Base-by-base conservation (phyloP, 2,329 filamentous ascomycete genomes). In the Xylariaceae sp. region DNA sequence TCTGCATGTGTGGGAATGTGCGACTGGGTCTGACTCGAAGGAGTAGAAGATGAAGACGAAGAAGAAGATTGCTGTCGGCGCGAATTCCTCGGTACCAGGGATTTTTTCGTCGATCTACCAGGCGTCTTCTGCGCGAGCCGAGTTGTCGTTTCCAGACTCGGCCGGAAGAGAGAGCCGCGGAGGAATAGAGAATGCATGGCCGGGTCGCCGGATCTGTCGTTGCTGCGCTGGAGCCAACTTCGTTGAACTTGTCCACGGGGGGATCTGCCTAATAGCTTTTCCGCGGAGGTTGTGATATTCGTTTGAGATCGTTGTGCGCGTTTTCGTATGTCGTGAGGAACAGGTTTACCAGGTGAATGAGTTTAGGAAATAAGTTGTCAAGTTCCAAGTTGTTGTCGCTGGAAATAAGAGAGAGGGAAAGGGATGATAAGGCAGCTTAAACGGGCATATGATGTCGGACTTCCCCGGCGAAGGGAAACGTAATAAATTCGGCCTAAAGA, bases 21-120 rank as follows among this genome's bases (percentile, higher is more conserved):
- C 53, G 52, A 51, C 13, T 59, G 45, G 30, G 23, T 30, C 23
- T 30, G 23, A 30, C 23, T 30, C 23, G 23, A 30, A 30, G 23
- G 23, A 30, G 23, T 30, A 4, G 23, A 30, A 5, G 23, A 30
- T 4, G 23, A 30, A 42, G 30, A 42, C 53, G 48, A 34, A 13
- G 59, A 47, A 7, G 60, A 62, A 35, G 67, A 70, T 50, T 70
- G 65, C 17, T 62, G 59, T 50, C 68, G 65, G 4, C 61, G 67
- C 18, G 63, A 52, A 17, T n/a, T 49, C n/a, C 35, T 51, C 10
- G n/a, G 8, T 30, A 35, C 4, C 52, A 9, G 10, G 2, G 23
- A 30, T 30, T 60, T 53, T 1, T 62, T 62, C 50, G 66, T 57
- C n/a, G 67, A 58, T 15, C 63, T 51, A n/a, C 61, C 50, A 44